phyloP scores from a whole-genome alignment of 352 stramenopile genomes.

The Globisporangium lucens region DNA sequence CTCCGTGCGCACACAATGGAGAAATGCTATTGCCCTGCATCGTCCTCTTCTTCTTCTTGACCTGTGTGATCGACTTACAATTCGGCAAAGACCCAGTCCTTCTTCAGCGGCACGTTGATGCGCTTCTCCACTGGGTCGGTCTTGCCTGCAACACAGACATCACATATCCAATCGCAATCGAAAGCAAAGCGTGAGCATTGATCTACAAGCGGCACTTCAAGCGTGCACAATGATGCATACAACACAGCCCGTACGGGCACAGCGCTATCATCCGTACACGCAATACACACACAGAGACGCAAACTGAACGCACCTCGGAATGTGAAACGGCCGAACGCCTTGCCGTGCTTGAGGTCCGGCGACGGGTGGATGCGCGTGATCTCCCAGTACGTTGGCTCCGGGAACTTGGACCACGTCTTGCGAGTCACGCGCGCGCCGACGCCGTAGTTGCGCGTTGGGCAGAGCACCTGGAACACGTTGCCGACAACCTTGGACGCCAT shows the following conservation, averaged over 20 bases:
- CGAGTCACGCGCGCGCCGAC: conserved; percentile 68
- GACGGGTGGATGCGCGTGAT: conserved; percentile 75
- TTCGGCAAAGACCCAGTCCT: conserved; percentile 50
- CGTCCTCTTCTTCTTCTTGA: background rate
- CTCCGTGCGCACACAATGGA: background rate
- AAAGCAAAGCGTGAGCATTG: background rate
- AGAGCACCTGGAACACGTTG: conserved; percentile 80
- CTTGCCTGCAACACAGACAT: conserved; percentile 37
- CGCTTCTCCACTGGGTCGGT: conserved; percentile 67
- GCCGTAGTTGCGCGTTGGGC: conserved; percentile 63
- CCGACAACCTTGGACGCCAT: conserved; percentile 42
- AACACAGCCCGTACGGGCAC: background rate
- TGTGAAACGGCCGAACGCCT: conserved; percentile 77
- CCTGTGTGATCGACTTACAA: conserved; percentile 1
- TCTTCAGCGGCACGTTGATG: conserved; percentile 77
- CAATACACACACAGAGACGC: background rate
- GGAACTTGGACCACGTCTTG: conserved; percentile 71
- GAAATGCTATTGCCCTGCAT: background rate
- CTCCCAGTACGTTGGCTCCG: conserved; percentile 76
- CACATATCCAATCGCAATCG: background rate
- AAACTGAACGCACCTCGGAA: conserved; percentile 59
- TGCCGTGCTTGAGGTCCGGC: conserved; percentile 81
- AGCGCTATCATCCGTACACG: background rate
- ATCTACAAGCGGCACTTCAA: conserved; percentile 2
- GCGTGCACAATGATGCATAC: background rate